Evolutionary conservation across 2,329 filamentous ascomycete species (phyloP).

Genomic region (Podosphaera leucotricha): DNA sequence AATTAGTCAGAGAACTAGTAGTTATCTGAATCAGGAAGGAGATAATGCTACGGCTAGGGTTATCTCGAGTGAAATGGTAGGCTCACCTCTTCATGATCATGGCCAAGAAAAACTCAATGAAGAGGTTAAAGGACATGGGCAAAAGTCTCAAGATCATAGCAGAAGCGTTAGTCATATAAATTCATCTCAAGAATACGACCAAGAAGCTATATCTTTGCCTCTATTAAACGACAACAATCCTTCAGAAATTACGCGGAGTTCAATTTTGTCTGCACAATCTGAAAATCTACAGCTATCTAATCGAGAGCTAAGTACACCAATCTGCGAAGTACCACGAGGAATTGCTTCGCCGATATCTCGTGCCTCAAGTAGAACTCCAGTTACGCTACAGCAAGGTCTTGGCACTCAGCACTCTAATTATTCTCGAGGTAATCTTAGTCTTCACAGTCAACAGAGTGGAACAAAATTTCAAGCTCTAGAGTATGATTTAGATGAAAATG

Average conservation of each 20-base stretch:
- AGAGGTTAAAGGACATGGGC: slow-evolving; percentile 16
- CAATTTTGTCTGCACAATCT: slow-evolving; percentile 61
- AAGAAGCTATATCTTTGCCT: slow-evolving; percentile 57
- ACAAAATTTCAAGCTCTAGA: slow-evolving; percentile 19
- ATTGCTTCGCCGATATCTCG: slow-evolving; percentile 34
- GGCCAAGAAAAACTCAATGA: slow-evolving; percentile 34
- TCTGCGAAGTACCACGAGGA: slow-evolving; percentile 39
- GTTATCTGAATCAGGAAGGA: slow-evolving; percentile 10
- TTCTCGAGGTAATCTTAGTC: slow-evolving; percentile 23
- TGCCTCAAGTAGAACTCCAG: slow-evolving; percentile 35
- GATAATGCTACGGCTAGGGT: slow-evolving; percentile 11
- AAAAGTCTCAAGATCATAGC: slow-evolving; percentile 17
- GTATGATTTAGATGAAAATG: slow-evolving; percentile 16
- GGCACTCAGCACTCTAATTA: slow-evolving; percentile 36
- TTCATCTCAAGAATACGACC: slow-evolving; percentile 25
- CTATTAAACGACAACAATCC: slow-evolving; percentile 66
- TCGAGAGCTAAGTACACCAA: slow-evolving; percentile 29
- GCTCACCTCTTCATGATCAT: slow-evolving; percentile 38
- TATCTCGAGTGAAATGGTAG: slow-evolving; percentile 31
- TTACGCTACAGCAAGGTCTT: slow-evolving; percentile 31
- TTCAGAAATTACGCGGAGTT: slow-evolving; percentile 71
- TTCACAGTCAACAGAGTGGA: slow-evolving; percentile 21
- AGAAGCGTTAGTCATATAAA: slow-evolving; percentile 22
- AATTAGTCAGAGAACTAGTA: slow-evolving; percentile 15
- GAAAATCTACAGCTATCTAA: slow-evolving; percentile 47